Evolutionary conservation across 208 protist species (phyloP).

Genomic region (Trypanosoma vivax): DNA sequence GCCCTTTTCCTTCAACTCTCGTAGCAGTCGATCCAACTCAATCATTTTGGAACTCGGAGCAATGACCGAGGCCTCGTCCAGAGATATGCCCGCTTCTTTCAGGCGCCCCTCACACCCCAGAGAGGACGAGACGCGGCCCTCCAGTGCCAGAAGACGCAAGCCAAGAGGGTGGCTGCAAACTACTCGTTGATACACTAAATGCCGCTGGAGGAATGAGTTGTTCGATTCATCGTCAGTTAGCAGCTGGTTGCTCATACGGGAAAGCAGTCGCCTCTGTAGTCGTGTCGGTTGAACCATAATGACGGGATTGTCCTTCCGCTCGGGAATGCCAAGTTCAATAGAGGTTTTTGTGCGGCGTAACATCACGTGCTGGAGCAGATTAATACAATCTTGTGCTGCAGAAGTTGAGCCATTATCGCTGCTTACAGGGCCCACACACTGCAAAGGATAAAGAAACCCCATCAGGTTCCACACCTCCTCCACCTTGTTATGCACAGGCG

Average conservation of each 20-base stretch:
- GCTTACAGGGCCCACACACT: constrained; percentile 58
- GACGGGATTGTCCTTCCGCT: constrained; percentile 87
- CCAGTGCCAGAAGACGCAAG: constrained; percentile 53
- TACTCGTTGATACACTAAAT: constrained; percentile 74
- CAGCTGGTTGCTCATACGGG: constrained; percentile 41
- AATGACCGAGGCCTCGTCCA: constrained; percentile 61
- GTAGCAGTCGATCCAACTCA: constrained; percentile 90
- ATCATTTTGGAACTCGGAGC: constrained; percentile 88
- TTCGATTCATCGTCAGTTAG: constrained; percentile 33
- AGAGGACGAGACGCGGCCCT: constrained; percentile 19
- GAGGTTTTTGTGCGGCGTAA: constrained; percentile 95
- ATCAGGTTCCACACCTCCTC: constrained; percentile 94
- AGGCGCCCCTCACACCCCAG: constrained; percentile 36
- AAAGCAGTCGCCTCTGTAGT: constrained; percentile 73
- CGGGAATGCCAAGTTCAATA: constrained; percentile 96
- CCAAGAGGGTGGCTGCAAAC: constrained; percentile 83
- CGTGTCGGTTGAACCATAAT: constrained; percentile 60
- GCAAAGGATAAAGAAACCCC: constrained; percentile 91
- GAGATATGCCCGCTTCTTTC: constrained; percentile 39
- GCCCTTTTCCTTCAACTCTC: constrained; percentile 58
- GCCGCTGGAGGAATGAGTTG: constrained; percentile 24
- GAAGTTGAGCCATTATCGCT: constrained; percentile 34
- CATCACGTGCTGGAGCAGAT: constrained; percentile 85
- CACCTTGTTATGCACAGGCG: constrained; percentile 96
- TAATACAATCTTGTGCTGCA: constrained; percentile 55